These are phyloP conservation scores for Acanthamoeba divionensis DNA, from an alignment of 208 protist genomes.

Conservation along the genomic window DNA sequence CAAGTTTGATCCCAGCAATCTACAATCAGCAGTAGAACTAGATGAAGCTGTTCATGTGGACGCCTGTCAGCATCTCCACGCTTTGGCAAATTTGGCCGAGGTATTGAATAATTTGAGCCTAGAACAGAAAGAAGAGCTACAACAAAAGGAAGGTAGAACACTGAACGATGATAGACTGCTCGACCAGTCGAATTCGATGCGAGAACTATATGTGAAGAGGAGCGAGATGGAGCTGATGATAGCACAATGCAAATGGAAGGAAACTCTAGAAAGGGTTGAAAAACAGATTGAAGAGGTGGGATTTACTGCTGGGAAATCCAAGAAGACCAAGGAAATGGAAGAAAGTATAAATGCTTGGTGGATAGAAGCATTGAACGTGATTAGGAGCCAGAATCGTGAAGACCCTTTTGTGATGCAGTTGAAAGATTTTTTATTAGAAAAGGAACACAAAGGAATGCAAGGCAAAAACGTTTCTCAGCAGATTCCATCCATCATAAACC, in stretches of 20 bases:
- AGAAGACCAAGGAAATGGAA: neutral
- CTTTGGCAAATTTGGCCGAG: neutral
- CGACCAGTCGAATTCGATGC: neutral
- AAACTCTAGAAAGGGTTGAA: neutral
- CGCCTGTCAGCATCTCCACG: neutral
- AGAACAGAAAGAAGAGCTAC: neutral
- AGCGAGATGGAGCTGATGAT: neutral
- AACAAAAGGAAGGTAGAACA: neutral
- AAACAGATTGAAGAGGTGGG: neutral
- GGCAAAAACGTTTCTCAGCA: neutral
- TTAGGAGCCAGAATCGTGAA: neutral
- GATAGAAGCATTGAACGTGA: neutral
- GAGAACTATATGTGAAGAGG: constrained; percentile 6
- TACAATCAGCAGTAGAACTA: neutral
- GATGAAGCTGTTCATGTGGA: neutral
- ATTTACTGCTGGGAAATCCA: neutral
- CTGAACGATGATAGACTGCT: constrained; percentile 3
- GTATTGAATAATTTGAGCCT: neutral
- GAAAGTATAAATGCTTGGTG: neutral
- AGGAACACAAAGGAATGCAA: neutral
- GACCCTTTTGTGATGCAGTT: neutral
- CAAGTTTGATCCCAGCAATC: neutral
- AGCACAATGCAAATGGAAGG: constrained; percentile 1
- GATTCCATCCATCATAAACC: neutral
- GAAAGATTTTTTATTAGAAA: neutral